A percentile compares a stretch with the other conserved stretches of the same genome.
phyloP scores from a whole-genome alignment of 2,329 filamentous ascomycete genomes.

The Annulohypoxylon truncatum region DNA sequence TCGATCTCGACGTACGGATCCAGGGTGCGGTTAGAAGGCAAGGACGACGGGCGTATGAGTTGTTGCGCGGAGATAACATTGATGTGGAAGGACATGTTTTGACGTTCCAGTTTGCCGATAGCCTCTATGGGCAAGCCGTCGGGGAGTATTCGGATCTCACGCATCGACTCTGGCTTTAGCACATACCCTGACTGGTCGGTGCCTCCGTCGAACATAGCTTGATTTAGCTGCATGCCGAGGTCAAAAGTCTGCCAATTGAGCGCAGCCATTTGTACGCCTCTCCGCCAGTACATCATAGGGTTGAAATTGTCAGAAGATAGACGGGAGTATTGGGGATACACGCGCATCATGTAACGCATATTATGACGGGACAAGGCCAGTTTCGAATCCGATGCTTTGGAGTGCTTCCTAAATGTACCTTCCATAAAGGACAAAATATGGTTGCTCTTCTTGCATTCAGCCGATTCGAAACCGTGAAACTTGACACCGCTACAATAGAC shows the following conservation, averaged over 20 bases:
- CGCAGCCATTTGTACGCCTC: conserved; percentile 96
- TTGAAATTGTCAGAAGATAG: conserved; percentile 94
- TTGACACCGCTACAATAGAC: conserved; percentile 82
- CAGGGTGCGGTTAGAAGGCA: conserved; percentile 78
- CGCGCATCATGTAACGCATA: conserved; percentile 88
- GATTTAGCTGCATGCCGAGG: conserved; percentile 93
- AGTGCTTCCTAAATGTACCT: conserved; percentile 84
- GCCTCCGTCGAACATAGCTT: conserved; percentile 95
- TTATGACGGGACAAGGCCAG: conserved; percentile 88
- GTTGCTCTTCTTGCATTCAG: conserved; percentile 87
- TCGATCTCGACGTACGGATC: conserved; percentile 97
- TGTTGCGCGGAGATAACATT: conserved; percentile 95
- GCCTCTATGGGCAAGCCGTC: conserved; percentile 64
- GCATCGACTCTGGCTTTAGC: conserved; percentile 88
- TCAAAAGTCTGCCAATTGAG: conserved; percentile 99
- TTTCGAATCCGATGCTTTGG: conserved; percentile 80
- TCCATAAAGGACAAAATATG: conserved; percentile 97
- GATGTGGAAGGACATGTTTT: conserved; percentile 85
- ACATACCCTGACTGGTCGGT: conserved; percentile 91
- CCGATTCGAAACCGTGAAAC: conserved; percentile 81
- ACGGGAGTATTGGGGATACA: conserved; percentile 87
- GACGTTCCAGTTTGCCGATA: conserved; percentile 77
- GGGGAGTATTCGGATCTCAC: conserved; percentile 73
- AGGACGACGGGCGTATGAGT: conserved; percentile 82
- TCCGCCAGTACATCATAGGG: conserved; percentile 91